Evolutionary conservation across 257 asterid species (phyloP).

Genomic region (Gentiana macrophylla): DNA sequence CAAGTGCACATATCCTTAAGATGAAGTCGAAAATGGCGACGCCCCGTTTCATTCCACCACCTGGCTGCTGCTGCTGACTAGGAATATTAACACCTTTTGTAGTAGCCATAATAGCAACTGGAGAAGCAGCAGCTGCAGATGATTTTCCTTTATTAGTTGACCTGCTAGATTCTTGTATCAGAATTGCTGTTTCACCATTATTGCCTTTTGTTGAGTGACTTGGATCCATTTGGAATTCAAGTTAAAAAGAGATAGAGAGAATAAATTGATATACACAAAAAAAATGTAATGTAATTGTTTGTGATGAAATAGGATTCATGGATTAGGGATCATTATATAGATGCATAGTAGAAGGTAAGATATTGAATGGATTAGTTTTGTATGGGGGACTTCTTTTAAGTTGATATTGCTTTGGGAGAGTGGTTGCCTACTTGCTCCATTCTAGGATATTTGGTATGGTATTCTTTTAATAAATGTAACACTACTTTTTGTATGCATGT

Average conservation of each 20-base stretch:
- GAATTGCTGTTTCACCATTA: constrained; percentile 31
- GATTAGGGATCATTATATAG: constrained; percentile 12
- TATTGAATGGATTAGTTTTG: too few relatives aligned
- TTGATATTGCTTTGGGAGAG: constrained; percentile 12
- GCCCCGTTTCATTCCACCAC: constrained; percentile 43
- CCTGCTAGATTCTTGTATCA: constrained; percentile 29
- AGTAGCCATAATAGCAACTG: constrained; percentile 14
- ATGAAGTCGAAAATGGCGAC: constrained; percentile 64
- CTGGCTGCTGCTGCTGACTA: constrained; percentile 4
- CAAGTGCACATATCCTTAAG: constrained; percentile 54
- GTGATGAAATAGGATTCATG: not conserved
- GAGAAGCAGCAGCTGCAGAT: constrained; percentile 13
- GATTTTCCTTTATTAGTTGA: constrained; percentile 28
- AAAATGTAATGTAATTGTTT: not conserved
- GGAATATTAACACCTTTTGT: constrained; percentile 23
- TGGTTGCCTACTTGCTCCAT: constrained; percentile 38
- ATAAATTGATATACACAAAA: too few relatives aligned
- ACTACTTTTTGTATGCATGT: too few relatives aligned
- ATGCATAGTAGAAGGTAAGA: not conserved
- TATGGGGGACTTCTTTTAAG: constrained; percentile 24
- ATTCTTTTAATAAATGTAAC: too few relatives aligned
- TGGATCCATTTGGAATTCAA: constrained; percentile 2
- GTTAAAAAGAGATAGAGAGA: not conserved
- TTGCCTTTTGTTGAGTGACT: constrained; percentile 33
- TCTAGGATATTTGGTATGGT: not conserved